Base-by-base conservation (phyloP, 306 rosid species). In the Clitoria ternatea region DNA sequence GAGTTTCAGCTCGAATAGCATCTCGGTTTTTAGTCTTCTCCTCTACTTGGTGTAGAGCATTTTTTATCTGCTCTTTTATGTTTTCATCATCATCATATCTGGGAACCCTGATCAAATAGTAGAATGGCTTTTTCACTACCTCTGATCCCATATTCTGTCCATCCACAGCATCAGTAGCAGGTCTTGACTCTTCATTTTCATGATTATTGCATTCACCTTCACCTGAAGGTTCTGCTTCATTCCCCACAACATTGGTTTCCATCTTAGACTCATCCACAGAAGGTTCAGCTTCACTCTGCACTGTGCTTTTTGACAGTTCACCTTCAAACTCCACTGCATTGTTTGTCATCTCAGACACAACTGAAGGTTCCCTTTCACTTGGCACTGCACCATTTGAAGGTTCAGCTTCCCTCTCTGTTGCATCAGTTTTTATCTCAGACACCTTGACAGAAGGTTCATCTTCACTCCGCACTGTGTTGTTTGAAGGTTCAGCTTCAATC, bases 11-110 rank as follows among this genome's bases (percentile, higher is more conserved):
- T 72, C 83, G 82, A 64, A 89, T 49, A 14, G 76, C 82, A 49
- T 87, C 96, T 66, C 96, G 81, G 35, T 12, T 73, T 80, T 61
- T 78, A 48, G 93, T 92, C 76, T 74, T 85, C 76, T 79, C 82
- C 13, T 89, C 91, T 70, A 92, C 91, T 44, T 57, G 82, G 20
- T 40, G 57, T 64, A 77, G 70, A 61, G 89, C 91, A 48, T 23
- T 57, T 60, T 75, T 66, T 48, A 89, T 87, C 79, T 81, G 75
- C 69, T 89, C 93, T 87, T 76, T 89, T 6, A 87, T 45, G 36
- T 79, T 84, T 33, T 70, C 89, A 1, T 87, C 86, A 55, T 92
- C 91, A 55, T 89, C 96, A 42, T 62, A 82, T 84, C 93, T 79
- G 7, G 96, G 97, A 37, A 77, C 44, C 82, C 81, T 83, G 73